Evolutionary conservation across 75 land plant genomes (phyloP).

Genomic region (Picea glauca): DNA sequence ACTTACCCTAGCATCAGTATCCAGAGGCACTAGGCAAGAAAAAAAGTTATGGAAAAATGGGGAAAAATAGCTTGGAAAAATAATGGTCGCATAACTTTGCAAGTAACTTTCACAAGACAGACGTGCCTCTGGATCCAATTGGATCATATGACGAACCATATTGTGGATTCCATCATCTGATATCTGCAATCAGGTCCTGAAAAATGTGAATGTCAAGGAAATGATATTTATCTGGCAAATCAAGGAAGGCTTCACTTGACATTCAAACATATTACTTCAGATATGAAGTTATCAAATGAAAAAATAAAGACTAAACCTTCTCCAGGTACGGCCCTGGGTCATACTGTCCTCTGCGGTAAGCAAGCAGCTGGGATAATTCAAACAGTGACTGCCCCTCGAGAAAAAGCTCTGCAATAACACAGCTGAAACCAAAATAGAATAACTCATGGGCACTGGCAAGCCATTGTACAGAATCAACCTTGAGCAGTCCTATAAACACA

Average conservation of each 20-base stretch:
- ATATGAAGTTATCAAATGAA: background rate
- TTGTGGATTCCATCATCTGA: slow-evolving; percentile 81
- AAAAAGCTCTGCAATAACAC: slow-evolving; percentile 99
- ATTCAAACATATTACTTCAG: background rate
- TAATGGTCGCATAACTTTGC: slow-evolving; percentile 58
- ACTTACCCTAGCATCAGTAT: slow-evolving; percentile 89
- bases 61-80: slow-evolving; percentile 88
- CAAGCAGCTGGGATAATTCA: slow-evolving; percentile 91
- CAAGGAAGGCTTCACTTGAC: slow-evolving; percentile 1
- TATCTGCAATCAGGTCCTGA: slow-evolving; percentile 47
- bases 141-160: slow-evolving; percentile 98
- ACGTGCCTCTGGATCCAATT: slow-evolving; percentile 76
- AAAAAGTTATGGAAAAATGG: slow-evolving; percentile 91
- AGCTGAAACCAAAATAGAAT: slow-evolving; percentile 42
- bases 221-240: background rate
- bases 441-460: background rate
- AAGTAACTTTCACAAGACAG: slow-evolving; percentile 85
- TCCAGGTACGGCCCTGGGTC: slow-evolving; percentile 91
- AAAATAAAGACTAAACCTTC: slow-evolving; percentile 54
- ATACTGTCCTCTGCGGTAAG: slow-evolving; percentile 96
- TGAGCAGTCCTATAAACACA: no score
- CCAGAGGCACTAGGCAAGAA: slow-evolving; percentile 78
- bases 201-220: background rate
- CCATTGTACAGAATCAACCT: no score
- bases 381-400: slow-evolving; percentile 95